Percentiles rank a stretch among this genome's conserved stretches.
phyloP scores from a whole-genome alignment of 148 eudicot species.

The Heliosperma pusillum region DNA sequence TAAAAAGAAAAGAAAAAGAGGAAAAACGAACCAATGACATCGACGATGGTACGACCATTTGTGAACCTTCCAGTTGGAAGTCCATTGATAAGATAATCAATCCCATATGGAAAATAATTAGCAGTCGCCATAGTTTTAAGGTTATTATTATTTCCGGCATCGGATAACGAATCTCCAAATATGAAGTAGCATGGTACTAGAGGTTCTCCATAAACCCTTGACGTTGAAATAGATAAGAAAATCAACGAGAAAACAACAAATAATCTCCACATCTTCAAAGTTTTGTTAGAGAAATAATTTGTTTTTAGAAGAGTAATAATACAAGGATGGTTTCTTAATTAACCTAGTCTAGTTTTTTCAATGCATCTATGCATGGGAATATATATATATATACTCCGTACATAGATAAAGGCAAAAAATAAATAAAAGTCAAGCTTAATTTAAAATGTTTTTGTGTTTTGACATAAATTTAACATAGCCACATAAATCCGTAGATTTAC shows the following conservation, averaged over 20 bases:
- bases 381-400: no score
- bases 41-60: conserved; percentile 2
- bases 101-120: conserved; percentile 3
- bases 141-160: conserved; percentile 9
- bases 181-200: conserved; percentile 18
- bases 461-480: no score
- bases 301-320: neutral
- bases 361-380: no score
- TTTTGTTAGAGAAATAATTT: neutral
- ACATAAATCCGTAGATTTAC: no score
- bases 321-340: neutral
- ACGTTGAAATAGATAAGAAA: neutral
- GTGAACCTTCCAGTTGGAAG: conserved; percentile 10
- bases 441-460: no score
- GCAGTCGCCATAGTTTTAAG: conserved; percentile 5
- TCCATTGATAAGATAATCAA: neutral
- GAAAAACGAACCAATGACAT: conserved; percentile 11
- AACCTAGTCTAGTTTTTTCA: no score
- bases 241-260: neutral
- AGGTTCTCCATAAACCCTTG: conserved; percentile 1
- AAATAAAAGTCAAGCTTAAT: no score
- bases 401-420: neutral
- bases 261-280: neutral
- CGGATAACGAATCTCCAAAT: conserved; percentile 14
- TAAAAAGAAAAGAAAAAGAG: neutral